These are phyloP conservation scores for Omphalea diandra DNA, from an alignment of 441 rosid species.

Conservation along the genomic window DNA sequence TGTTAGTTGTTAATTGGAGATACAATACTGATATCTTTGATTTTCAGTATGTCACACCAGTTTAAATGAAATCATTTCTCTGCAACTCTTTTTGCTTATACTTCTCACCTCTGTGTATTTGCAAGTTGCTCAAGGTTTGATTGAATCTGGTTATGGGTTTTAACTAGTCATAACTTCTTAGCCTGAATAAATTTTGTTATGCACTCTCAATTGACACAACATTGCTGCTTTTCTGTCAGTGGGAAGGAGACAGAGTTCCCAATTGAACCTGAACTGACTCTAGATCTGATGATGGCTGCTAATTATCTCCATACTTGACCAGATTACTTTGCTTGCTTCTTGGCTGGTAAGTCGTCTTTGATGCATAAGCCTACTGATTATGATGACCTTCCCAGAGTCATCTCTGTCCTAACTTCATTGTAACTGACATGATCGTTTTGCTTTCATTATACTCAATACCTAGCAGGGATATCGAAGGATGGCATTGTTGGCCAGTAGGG, in stretches of 20 bases:
- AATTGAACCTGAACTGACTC: slow-evolving; percentile 89
- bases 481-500: slow-evolving; percentile 22
- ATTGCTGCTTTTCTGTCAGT: slow-evolving; percentile 39
- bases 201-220: slow-evolving; percentile 13
- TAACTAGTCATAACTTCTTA: background rate
- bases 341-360: slow-evolving; percentile 17
- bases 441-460: too few species aligned
- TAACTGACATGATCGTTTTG: background rate
- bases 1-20: background rate
- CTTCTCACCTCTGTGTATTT: background rate
- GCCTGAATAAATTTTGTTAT: background rate
- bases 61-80: background rate
- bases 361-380: slow-evolving; percentile 21
- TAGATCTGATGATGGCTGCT: slow-evolving; percentile 99
- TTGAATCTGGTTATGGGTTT: background rate
- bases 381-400: background rate
- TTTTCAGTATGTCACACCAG: background rate
- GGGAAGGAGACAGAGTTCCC: slow-evolving; percentile 92
- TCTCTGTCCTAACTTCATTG: background rate
- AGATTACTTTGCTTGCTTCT: slow-evolving; percentile 10
- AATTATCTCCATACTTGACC: slow-evolving; percentile 87
- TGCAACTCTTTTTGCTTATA: too few species aligned
- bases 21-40: background rate
- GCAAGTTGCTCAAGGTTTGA: background rate
- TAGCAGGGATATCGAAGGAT: slow-evolving; percentile 19